These are phyloP conservation scores for Neckera pumila DNA, from an alignment of 225 moss, liverwort and hornwort genomes.

Conservation along the genomic window DNA sequence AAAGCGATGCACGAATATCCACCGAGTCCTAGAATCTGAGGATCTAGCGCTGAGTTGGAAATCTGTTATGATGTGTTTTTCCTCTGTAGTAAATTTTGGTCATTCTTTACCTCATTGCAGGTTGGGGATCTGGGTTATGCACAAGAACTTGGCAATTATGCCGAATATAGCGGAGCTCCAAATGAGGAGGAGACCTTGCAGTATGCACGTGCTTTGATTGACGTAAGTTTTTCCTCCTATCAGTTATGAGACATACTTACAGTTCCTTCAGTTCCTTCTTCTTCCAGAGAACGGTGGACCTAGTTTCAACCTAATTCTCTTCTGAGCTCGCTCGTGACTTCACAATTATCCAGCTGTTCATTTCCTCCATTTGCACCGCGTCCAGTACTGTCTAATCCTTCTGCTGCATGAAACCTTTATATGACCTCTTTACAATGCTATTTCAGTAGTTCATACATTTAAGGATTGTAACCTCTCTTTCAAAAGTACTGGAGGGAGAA, in stretches of 20 bases:
- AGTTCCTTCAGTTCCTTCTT: neutral
- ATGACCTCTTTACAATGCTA: neutral
- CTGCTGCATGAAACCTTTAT: neutral
- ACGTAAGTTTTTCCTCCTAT: slow-evolving; percentile 31
- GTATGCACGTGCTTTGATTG: slow-evolving; percentile 86
- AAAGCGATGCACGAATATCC: neutral
- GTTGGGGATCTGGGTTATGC: slow-evolving; percentile 91
- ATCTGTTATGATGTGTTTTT: neutral
- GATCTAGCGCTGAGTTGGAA: neutral
- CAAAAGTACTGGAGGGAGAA: neutral
- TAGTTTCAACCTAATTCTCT: neutral
- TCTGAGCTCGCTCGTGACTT: neutral
- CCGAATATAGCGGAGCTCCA: slow-evolving; percentile 94
- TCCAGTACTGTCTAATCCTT: neutral
- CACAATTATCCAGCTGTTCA: neutral
- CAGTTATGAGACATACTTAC: neutral
- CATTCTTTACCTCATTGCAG: slow-evolving; percentile 5
- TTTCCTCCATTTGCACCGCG: neutral
- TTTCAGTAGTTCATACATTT: neutral
- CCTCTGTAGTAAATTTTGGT: neutral
- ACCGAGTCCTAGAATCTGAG: neutral
- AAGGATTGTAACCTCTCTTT: neutral
- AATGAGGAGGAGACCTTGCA: slow-evolving; percentile 90
- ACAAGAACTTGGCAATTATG: slow-evolving; percentile 93
- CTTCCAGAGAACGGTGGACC: neutral